A percentile compares a stretch with the other conserved stretches of the same genome.
Evolutionary conservation across 2,329 filamentous ascomycete genomes (phyloP).

Genomic region (Dothideomycetes sp.): DNA sequence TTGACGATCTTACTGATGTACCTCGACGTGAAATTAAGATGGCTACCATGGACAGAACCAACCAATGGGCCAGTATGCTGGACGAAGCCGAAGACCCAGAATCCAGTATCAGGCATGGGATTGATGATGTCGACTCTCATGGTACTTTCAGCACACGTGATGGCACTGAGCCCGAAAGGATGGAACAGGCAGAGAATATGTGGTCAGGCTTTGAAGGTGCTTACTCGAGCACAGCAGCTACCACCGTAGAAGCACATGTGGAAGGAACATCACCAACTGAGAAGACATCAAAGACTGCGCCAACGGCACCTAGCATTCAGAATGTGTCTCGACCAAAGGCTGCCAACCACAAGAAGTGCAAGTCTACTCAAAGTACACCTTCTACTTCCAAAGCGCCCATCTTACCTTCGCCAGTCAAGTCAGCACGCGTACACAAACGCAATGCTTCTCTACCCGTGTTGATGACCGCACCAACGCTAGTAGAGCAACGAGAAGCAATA

Average conservation of each 20-base stretch:
- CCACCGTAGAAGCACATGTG: background rate
- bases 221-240: background rate
- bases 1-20: no score
- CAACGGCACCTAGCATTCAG: background rate
- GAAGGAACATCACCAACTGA: background rate
- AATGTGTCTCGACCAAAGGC: background rate
- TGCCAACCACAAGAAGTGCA: background rate
- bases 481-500: background rate
- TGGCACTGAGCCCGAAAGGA: no score
- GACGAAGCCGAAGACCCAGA: conserved; percentile 65
- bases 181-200: background rate
- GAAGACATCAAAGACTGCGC: background rate
- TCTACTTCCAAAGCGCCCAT: background rate
- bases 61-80: conserved; percentile 93
- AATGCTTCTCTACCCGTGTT: background rate
- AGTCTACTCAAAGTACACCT: background rate
- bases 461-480: background rate
- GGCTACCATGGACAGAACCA: conserved; percentile 76
- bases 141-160: conserved; percentile 19
- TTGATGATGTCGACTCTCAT: conserved; percentile 40
- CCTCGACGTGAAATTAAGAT: conserved; percentile 49
- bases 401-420: background rate
- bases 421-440: conserved; percentile 1
- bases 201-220: conserved; percentile 6
- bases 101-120: no score